Conservation (phyloP, 2,329 filamentous ascomycete species). For the Cladophialophora yegresii region DNA sequence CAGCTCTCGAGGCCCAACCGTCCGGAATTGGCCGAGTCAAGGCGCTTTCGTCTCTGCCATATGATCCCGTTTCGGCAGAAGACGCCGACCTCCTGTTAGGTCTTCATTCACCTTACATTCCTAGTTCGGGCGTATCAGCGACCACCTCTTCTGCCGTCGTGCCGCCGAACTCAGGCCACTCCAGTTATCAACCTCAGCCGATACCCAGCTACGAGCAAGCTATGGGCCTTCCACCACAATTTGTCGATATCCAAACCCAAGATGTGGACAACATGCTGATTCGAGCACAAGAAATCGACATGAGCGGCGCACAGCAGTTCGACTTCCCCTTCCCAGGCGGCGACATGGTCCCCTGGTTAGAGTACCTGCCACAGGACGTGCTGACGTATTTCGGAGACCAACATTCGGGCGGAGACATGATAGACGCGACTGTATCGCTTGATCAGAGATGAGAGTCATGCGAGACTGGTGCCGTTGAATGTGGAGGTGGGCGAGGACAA, state of each 20-base stretch:
- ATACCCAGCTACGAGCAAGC: neutral
- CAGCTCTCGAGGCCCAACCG: neutral
- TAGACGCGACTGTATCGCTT: neutral
- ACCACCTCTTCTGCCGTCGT: conserved; percentile 1
- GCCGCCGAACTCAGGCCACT: conserved; percentile 1
- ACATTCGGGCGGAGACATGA: conserved; percentile 19
- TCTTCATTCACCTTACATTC: conserved; percentile 50
- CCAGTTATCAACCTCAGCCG: conserved; percentile 8
- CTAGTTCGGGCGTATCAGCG: neutral
- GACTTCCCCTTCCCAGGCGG: conserved; percentile 52
- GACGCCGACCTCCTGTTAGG: conserved; percentile 54
- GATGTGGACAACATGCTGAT: conserved; percentile 62
- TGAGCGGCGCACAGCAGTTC: conserved; percentile 44
- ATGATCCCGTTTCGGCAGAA: conserved; percentile 43
- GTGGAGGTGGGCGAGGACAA: too few relatives aligned
- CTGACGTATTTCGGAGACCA: conserved; percentile 55
- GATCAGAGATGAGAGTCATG: neutral
- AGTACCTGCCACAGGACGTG: conserved; percentile 69
- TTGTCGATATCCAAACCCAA: conserved; percentile 13
- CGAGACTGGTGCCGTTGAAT: neutral
- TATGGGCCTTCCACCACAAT: conserved; percentile 13
- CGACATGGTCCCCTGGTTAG: conserved; percentile 74
- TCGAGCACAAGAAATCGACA: conserved; percentile 75
- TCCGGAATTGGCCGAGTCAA: neutral
- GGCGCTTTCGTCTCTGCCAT: conserved; percentile 37